phyloP scores from a whole-genome alignment of 129 eudicot species.

The Centella asiatica region DNA sequence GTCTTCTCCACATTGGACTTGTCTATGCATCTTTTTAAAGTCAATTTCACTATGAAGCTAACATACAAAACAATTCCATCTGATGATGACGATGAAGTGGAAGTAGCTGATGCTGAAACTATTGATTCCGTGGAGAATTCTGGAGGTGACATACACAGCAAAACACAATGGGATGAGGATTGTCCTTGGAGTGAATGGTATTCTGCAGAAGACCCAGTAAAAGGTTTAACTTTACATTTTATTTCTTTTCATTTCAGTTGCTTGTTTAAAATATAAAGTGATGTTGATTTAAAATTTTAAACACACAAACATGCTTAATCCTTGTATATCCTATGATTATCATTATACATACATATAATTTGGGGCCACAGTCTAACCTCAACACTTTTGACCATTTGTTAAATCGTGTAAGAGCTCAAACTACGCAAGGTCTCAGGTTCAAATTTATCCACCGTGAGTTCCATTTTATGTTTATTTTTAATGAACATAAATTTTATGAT shows the following conservation, averaged over 20 bases:
- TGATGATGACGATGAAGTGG: constrained; percentile 55
- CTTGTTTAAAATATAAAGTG: not conserved
- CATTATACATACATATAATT: too few relatives aligned
- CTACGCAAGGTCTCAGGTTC: too few relatives aligned
- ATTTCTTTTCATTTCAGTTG: not conserved
- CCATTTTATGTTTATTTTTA: too few relatives aligned
- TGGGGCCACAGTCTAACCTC: not conserved
- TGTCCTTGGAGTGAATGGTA: constrained; percentile 97
- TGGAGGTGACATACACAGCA: constrained; percentile 35
- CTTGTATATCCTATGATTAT: too few relatives aligned
- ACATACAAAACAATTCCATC: constrained; percentile 72
- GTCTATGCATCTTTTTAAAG: constrained; percentile 64
- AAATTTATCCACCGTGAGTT: too few relatives aligned
- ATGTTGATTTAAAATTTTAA: not conserved
- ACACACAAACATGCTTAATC: not conserved
- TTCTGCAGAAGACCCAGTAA: constrained; percentile 86
- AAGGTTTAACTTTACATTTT: constrained; percentile 33
- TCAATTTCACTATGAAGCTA: constrained; percentile 73
- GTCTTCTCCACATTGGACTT: constrained; percentile 74
- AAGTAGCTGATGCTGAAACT: constrained; percentile 36
- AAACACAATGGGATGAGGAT: constrained; percentile 86
- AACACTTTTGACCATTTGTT: too few relatives aligned
- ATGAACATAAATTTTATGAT: too few relatives aligned
- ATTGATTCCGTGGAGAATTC: constrained; percentile 32
- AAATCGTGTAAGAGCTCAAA: too few relatives aligned